Base-by-base conservation (phyloP, 148 eudicot genomes). In the Rhododendron molle region DNA sequence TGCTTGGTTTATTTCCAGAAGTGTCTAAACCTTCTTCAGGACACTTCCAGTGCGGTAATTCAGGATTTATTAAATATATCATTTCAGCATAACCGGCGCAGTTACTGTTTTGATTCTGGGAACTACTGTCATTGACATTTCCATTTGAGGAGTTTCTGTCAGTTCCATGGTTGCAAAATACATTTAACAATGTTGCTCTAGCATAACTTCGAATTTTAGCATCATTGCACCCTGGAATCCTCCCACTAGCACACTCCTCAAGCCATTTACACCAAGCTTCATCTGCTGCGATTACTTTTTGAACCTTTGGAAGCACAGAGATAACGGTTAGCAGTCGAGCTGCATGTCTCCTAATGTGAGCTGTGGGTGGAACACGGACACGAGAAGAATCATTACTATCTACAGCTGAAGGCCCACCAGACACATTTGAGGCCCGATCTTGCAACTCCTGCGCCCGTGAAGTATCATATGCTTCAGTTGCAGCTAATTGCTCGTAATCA, bases 241-340 rank as follows among this genome's bases (percentile, higher is more conserved):
- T 91, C 86, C 99, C 99, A 91, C 91, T 90, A 78, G 99, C 98
- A 93, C 99, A 97, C n/a, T 94, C 95, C 85, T 97, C 98, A 87
- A 97, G 98, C 99, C 99, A 97, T 80, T 89, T 90, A 89, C 95
- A 90, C 99, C 92, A 93, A 60, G 58, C 81, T 87, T 90, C 84
- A 85, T 97, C 99, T 18, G 86, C 92, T 54, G 85, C 47, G 81
- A 97, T 91, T 62, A 83, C 89, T 84, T 91, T 94, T 85, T 94
- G 95, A 79, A 94, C 97, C 86, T 94, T 93, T 71, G 99, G 99
- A 84, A 93, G 91, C 73, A 90, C 90, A 16, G 99, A 97, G 81
- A 97, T 92, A 84, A 97, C 88, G 79, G 93, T 91, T 80, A 97
- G 86, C 69, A 97, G 88, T 85, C 98, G 92, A 86, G 98, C 98